Evolutionary conservation across 1,284 basidiomycete genomes (phyloP), one percentile per base, ranked within the genome.

Genomic region (Boletus calvinii): DNA sequence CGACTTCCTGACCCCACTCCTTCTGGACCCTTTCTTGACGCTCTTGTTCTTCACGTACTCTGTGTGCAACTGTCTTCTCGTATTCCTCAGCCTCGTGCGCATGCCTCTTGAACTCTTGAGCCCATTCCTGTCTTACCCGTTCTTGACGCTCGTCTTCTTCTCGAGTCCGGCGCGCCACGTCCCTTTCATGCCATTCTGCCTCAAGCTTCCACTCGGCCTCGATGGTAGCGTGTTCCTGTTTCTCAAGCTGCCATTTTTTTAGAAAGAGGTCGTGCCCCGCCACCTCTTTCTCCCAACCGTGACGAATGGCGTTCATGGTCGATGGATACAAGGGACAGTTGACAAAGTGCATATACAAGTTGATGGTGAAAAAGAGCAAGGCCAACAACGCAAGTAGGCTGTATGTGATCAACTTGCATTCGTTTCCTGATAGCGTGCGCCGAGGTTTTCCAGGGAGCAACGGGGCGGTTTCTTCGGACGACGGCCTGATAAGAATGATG

Each of bases 111-210:
- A n/a, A 15, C 18, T 62, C 61, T n/a, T 12, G 34, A 8, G 17
- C 24, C 62, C 58, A 62, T 9, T 42, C 43, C 18, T 47, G 11
- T 22, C 51, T 53, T 15, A 38, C 52, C 35, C 24, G 24, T 44
- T 48, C 56, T 15, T 54, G 63, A n/a, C 52, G 59, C 13, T 54
- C 50, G 9, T 56, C 39, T 41, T 62, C 60, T 10, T 49, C 54
- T 7, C 13, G 38, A 4, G 49, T 47, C 13, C 40, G 40, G 15
- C 31, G 52, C n/a, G 18, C 59, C 7, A 62, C 55, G 2, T 58
- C 52, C 45, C 15, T 43, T 6, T 63, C 49, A 15, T 65, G 62
- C 51, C 40, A 42, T 17, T 61, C 40, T 1, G 2, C 29, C 15
- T 65, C 22, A 4, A 44, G 31, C 8, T 52, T 43, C 63, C 63